These are phyloP conservation scores for Endoconidiophora laricicola DNA, from an alignment of 2,329 filamentous ascomycete genomes.

Conservation along the genomic window DNA sequence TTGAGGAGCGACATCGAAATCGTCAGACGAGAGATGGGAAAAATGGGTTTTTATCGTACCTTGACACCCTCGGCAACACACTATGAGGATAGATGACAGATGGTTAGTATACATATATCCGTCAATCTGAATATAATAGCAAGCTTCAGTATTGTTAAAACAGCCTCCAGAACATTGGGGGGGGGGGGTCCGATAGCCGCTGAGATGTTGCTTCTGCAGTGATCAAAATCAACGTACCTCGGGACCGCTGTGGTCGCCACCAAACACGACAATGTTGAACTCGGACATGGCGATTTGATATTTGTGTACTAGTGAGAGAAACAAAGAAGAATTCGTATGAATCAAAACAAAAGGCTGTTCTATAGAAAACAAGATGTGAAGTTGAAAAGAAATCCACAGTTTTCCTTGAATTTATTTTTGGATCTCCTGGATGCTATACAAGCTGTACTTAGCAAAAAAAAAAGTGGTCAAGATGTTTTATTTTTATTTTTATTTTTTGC, in stretches of 20 bases:
- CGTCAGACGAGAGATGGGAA: background rate
- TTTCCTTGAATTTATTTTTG: too few relatives aligned
- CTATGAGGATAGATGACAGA: slow-evolving; percentile 20
- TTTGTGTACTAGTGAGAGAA: slow-evolving; percentile 21
- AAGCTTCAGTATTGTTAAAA: slow-evolving; percentile 1
- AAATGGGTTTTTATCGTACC: slow-evolving; percentile 29
- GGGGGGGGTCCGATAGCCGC: too few relatives aligned
- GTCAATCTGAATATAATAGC: background rate
- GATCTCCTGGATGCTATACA: too few relatives aligned
- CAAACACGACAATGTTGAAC: slow-evolving; percentile 68
- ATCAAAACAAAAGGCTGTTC: background rate
- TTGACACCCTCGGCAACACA: slow-evolving; percentile 75
- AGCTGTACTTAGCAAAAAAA: too few relatives aligned
- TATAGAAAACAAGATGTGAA: slow-evolving; percentile 18
- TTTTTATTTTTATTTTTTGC: too few relatives aligned
- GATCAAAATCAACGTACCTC: slow-evolving; percentile 39
- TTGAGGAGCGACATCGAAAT: too few relatives aligned
- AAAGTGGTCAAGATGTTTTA: too few relatives aligned
- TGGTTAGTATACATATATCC: too few relatives aligned
- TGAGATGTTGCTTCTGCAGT: too few relatives aligned
- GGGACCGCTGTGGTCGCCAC: slow-evolving; percentile 69
- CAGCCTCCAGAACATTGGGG: background rate
- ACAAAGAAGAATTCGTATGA: slow-evolving; percentile 18
- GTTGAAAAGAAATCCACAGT: background rate
- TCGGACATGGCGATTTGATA: slow-evolving; percentile 38